Conservation (phyloP, 305 asterid species). For the Rubia tinctorum region DNA sequence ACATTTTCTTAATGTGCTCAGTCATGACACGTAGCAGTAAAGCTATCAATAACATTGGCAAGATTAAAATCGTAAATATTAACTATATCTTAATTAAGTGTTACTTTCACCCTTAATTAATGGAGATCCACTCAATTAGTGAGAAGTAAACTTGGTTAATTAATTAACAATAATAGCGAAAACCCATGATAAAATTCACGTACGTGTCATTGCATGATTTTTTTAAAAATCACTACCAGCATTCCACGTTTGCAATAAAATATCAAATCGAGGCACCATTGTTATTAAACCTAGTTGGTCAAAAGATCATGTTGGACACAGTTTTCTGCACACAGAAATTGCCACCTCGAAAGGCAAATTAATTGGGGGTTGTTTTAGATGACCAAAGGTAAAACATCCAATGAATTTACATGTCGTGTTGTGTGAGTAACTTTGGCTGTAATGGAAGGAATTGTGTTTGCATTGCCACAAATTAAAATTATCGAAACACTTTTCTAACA, state of each 20-base stretch:
- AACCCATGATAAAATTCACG: neutral
- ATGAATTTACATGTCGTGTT: neutral
- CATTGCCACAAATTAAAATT: too few relatives aligned
- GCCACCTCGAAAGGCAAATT: slow-evolving; percentile 1
- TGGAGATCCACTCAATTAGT: slow-evolving; percentile 3
- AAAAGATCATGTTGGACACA: neutral
- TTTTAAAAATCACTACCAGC: neutral
- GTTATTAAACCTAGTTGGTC: neutral
- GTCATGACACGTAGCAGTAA: too few relatives aligned
- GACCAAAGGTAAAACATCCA: neutral
- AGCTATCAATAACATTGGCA: too few relatives aligned
- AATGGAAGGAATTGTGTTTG: too few relatives aligned
- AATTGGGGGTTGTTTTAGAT: neutral
- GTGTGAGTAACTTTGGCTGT: neutral
- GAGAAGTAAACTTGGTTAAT: neutral
- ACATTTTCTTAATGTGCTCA: too few relatives aligned
- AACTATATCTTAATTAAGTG: neutral
- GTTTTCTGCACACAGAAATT: neutral
- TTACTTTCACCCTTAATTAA: neutral
- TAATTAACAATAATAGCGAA: neutral
- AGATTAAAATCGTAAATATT: neutral
- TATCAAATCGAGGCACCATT: neutral
- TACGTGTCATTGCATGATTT: neutral
- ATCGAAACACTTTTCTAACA: too few relatives aligned
- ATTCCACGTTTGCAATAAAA: neutral